Evolutionary conservation across 2,329 filamentous ascomycete species (phyloP).

Genomic region (Alternaria postmessia): DNA sequence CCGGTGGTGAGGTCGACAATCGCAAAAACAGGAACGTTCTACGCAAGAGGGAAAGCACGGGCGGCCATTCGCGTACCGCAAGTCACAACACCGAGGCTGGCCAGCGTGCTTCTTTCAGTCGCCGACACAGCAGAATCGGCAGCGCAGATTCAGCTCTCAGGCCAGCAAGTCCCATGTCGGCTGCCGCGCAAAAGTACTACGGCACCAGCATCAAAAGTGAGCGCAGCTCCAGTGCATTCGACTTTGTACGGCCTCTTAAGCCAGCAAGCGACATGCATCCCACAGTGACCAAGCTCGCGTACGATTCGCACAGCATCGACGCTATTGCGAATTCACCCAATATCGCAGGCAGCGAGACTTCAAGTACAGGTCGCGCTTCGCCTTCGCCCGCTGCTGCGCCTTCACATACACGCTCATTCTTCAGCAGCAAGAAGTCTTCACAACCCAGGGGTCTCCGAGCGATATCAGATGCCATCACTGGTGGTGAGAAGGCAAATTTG

Average conservation of each 20-base stretch:
- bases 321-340: constrained; percentile 52
- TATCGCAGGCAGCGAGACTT: constrained; percentile 57
- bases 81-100: constrained; percentile 70
- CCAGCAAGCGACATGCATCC: constrained; percentile 57
- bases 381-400: constrained; percentile 50
- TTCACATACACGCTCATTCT: constrained; percentile 47
- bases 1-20: constrained; percentile 82
- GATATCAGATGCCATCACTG: constrained; percentile 76
- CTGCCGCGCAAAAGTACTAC: constrained; percentile 74
- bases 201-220: constrained; percentile 53
- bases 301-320: constrained; percentile 58
- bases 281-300: constrained; percentile 65
- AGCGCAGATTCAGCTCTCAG: constrained; percentile 80
- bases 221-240: constrained; percentile 59
- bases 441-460: constrained; percentile 77
- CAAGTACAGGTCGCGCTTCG: constrained; percentile 57
- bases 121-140: constrained; percentile 76
- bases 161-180: constrained; percentile 59
- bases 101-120: constrained; percentile 70
- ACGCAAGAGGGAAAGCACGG: constrained; percentile 71
- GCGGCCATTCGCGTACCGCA: constrained; percentile 71
- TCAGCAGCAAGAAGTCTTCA: constrained; percentile 45
- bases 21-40: constrained; percentile 76
- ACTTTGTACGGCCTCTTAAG: constrained; percentile 51
- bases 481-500: constrained; percentile 60